Evolutionary conservation across 768 basidiomycete genomes (phyloP).

Genomic region (Gymnopilus junonius): DNA sequence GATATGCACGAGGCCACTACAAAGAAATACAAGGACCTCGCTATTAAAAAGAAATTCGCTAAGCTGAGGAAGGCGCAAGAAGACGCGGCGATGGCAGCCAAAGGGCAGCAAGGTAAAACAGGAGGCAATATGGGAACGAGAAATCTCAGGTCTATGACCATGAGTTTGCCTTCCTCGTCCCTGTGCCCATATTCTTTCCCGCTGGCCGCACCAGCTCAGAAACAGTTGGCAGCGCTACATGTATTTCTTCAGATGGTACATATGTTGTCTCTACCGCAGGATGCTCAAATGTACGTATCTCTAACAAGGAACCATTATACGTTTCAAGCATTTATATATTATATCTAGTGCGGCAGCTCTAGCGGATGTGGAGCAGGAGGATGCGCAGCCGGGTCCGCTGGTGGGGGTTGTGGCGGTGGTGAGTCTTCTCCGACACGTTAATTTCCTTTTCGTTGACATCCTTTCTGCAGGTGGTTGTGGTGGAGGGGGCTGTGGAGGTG

Average conservation of each 20-base stretch:
- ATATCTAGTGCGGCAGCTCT: constrained; percentile 5
- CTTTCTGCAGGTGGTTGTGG: no score
- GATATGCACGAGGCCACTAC: constrained; percentile 6
- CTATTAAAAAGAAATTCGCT: no score
- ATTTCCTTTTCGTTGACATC: no score
- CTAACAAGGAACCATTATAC: not conserved
- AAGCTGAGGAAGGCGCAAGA: constrained; percentile 17
- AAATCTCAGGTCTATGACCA: not conserved
- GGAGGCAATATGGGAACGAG: not conserved
- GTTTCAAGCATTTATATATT: not conserved
- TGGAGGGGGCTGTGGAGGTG: no score
- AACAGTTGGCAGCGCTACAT: not conserved
- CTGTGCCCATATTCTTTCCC: constrained; percentile 39
- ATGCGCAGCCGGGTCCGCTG: constrained; percentile 10
- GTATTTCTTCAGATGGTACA: constrained; percentile 15
- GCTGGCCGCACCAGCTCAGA: not conserved
- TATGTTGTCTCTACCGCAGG: constrained; percentile 13
- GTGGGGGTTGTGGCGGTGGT: constrained; percentile 10
- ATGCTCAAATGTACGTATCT: constrained; percentile 5
- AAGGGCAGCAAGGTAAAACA: constrained; percentile 20
- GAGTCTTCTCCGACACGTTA: no score
- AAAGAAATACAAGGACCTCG: constrained; percentile 13
- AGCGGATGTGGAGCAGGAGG: constrained; percentile 16
- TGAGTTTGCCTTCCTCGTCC: constrained; percentile 39
- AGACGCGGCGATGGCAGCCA: constrained; percentile 8